Base-by-base conservation (phyloP, 495 filamentous ascomycete species). In the Aspergillus heteromorphus region DNA sequence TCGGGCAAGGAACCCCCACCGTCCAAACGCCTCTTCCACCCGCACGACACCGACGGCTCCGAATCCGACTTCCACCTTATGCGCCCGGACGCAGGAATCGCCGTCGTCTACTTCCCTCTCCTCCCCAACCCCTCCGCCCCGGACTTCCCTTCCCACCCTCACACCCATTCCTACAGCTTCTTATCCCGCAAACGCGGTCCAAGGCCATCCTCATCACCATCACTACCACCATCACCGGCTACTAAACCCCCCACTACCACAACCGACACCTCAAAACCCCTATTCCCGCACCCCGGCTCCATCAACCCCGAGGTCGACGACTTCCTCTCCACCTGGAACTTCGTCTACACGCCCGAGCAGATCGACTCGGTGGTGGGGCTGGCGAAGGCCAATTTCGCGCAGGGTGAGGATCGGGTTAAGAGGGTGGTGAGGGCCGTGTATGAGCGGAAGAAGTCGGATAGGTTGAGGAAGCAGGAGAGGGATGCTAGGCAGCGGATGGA, bases 281-380 rank as follows among this genome's bases (percentile, higher is more conserved):
- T 64, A 0, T 52, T 61, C 0, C 71, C 73, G 0, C 82, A 85
- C 17, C 87, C 92, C 1, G 78, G 79, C 6, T 87, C 82, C 48
- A 86, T 97, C 21, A 85, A 96, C 65, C 92, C 93, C 0, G 81
- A 86, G 30, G 81, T 76, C 11, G 83, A 81, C 53, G 88, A 91
- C 47, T 98, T 91, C 74, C 80, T 97, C 69, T 88, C 83, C 59
- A 98, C 93, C 1, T 97, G 93, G 93, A 98, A 97, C 67, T 97
- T 97, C 65, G 83, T 95, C 40, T 97, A 95, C 70, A 91, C 87
- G 30, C 87, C 91, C 0, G 80, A 89, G 52, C 85, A 97, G 63
- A 78, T 97, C 43, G 92, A 96, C 49, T 78, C 80, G 19, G 87
- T 92, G 0, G 85, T 95, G 8, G 79, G 80, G 18, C 79, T 98